Percentiles rank a stretch among this genome's conserved stretches.
Conservation (phyloP, 306 rosid species). For the Calophaca sinica region DNA sequence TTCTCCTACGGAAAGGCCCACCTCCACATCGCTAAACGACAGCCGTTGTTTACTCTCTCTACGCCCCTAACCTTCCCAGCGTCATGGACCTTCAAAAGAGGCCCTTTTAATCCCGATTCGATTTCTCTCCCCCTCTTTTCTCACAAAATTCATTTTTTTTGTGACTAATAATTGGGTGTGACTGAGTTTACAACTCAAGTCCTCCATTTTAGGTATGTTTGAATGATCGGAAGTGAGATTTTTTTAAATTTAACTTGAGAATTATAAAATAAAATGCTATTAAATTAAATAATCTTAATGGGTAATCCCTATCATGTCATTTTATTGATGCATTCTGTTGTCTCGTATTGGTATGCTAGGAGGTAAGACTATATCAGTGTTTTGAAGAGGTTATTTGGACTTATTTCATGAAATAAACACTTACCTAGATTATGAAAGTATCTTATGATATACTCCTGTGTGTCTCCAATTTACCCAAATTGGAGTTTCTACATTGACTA, state of each 20-base stretch:
- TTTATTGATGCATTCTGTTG: not conserved
- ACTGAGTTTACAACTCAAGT: not conserved
- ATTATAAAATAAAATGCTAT: too few species aligned
- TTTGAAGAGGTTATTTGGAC: too few species aligned
- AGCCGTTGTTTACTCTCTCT: conserved; percentile 69
- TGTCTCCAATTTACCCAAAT: too few species aligned
- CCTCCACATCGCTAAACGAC: conserved; percentile 67
- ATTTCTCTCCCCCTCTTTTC: not conserved
- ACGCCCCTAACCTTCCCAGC: conserved; percentile 67
- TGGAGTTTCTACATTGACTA: too few species aligned
- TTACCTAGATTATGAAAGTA: too few species aligned
- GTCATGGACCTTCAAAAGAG: conserved; percentile 61
- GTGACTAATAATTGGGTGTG: not conserved
- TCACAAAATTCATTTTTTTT: not conserved
- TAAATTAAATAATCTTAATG: not conserved
- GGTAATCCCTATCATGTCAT: conserved; percentile 2
- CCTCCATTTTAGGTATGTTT: not conserved
- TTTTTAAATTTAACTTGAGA: not conserved
- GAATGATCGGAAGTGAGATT: not conserved
- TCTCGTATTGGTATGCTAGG: not conserved
- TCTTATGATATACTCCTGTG: too few species aligned
- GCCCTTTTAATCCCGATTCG: conserved; percentile 1
- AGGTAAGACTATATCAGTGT: too few species aligned
- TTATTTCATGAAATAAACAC: too few species aligned
- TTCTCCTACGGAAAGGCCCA: conserved; percentile 61